Percentiles rank a stretch among this genome's conserved stretches.
Conservation (phyloP, 192 early-diverging fungal species). For the Cladochytrium replicatum region DNA sequence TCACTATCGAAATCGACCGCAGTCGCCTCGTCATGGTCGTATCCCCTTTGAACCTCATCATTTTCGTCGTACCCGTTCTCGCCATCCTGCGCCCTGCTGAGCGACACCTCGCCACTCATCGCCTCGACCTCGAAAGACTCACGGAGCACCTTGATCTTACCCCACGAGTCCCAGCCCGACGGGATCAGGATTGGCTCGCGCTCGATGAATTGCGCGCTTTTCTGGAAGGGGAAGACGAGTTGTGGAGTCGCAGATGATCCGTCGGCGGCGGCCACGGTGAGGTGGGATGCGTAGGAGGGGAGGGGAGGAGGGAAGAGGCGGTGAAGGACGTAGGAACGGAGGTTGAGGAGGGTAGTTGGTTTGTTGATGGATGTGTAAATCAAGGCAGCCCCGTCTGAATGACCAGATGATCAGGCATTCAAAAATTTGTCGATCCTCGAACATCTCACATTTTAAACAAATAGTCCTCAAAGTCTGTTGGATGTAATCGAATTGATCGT, state of each 20-base stretch:
- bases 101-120: constrained; percentile 48
- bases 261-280: no score
- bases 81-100: constrained; percentile 29
- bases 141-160: constrained; percentile 66
- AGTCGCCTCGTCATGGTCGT: no score
- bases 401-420: no score
- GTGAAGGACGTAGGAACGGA: constrained; percentile 77
- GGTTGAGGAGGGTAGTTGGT: constrained; percentile 60
- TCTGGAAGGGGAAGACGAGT: constrained; percentile 45
- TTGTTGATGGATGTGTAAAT: constrained; percentile 80
- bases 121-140: constrained; percentile 15
- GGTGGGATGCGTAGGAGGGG: not conserved
- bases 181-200: constrained; percentile 83
- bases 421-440: no score
- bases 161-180: constrained; percentile 87
- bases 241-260: constrained; percentile 4
- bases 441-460: constrained; percentile 71
- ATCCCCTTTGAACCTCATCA: no score
- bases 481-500: constrained; percentile 93
- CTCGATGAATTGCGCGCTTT: constrained; percentile 73
- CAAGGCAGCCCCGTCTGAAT: constrained; percentile 79
- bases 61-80: not conserved
- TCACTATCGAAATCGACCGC: no score
- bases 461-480: constrained; percentile 84
- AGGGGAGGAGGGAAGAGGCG: constrained; percentile 46